Conservation (phyloP, 2,329 filamentous ascomycete genomes). For the Cercospora sojina region DNA sequence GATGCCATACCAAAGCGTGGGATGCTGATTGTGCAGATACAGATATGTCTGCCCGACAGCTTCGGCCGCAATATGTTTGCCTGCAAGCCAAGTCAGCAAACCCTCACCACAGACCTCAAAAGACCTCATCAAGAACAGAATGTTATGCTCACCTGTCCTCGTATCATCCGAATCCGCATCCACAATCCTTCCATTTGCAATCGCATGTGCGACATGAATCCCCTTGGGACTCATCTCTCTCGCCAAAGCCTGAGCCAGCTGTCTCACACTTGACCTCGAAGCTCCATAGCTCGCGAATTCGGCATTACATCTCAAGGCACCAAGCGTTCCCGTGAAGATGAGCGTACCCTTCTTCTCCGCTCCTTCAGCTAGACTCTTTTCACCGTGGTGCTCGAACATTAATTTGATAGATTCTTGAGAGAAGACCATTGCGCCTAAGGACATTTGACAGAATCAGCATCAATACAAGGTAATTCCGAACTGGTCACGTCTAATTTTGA, state of each 20-base stretch:
- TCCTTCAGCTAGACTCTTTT: slow-evolving; percentile 47
- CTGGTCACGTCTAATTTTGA: too few relatives aligned
- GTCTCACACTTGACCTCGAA: slow-evolving; percentile 52
- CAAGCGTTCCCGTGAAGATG: slow-evolving; percentile 56
- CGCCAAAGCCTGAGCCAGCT: slow-evolving; percentile 57
- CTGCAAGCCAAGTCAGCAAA: not conserved
- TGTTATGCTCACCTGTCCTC: slow-evolving; percentile 39
- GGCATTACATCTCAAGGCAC: slow-evolving; percentile 51
- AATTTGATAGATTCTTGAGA: slow-evolving; percentile 53
- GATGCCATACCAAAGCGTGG: slow-evolving; percentile 46
- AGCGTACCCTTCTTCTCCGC: slow-evolving; percentile 57
- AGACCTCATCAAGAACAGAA: not conserved
- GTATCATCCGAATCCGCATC: slow-evolving; percentile 53
- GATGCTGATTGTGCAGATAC: slow-evolving; percentile 51
- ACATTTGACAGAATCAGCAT: not conserved
- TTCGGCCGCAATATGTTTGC: slow-evolving; percentile 58
- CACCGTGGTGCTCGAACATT: slow-evolving; percentile 55
- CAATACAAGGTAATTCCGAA: too few relatives aligned
- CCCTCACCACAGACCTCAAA: not conserved
- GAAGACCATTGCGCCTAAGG: slow-evolving; percentile 56
- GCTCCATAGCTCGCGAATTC: slow-evolving; percentile 58
- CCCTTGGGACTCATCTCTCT: slow-evolving; percentile 58
- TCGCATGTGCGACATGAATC: slow-evolving; percentile 59
- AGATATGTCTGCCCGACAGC: slow-evolving; percentile 59
- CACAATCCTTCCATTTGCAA: slow-evolving; percentile 56